phyloP scores from a whole-genome alignment of 768 basidiomycete species.

The Agaricus subrufescens region DNA sequence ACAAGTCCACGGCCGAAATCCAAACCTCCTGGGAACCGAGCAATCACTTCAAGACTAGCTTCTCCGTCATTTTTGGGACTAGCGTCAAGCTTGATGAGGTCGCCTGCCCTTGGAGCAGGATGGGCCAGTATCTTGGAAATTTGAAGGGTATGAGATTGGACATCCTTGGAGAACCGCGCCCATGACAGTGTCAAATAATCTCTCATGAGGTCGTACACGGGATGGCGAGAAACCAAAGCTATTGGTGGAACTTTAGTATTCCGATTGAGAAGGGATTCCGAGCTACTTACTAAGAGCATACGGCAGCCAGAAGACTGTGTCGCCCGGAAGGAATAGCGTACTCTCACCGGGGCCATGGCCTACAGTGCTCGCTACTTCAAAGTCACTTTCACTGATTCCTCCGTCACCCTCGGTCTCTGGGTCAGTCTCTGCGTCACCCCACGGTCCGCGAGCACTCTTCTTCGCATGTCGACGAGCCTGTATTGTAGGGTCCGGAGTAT shows the following conservation, averaged over 20 bases:
- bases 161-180: slow-evolving; percentile 93
- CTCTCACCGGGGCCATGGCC: slow-evolving; percentile 85
- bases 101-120: slow-evolving; percentile 83
- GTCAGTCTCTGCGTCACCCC: slow-evolving; percentile 73
- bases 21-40: slow-evolving; percentile 88
- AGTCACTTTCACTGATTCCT: slow-evolving; percentile 83
- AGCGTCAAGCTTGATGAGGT: slow-evolving; percentile 81
- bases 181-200: slow-evolving; percentile 95
- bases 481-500: slow-evolving; percentile 47
- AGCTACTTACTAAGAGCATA: slow-evolving; percentile 75
- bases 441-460: slow-evolving; percentile 61
- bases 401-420: slow-evolving; percentile 72
- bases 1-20: slow-evolving; percentile 90
- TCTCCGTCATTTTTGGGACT: slow-evolving; percentile 58
- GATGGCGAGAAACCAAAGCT: slow-evolving; percentile 88
- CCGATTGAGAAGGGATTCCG: slow-evolving; percentile 9
- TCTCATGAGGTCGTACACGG: slow-evolving; percentile 92
- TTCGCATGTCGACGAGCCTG: slow-evolving; percentile 55
- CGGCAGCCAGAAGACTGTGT: slow-evolving; percentile 93
- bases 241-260: slow-evolving; percentile 6
- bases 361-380: slow-evolving; percentile 74
- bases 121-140: slow-evolving; percentile 86
- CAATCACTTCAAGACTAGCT: slow-evolving; percentile 72
- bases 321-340: slow-evolving; percentile 82
- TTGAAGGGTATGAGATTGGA: slow-evolving; percentile 87